phyloP scores from a whole-genome alignment of 2,329 filamentous ascomycete species.

The Talaromyces sp. region DNA sequence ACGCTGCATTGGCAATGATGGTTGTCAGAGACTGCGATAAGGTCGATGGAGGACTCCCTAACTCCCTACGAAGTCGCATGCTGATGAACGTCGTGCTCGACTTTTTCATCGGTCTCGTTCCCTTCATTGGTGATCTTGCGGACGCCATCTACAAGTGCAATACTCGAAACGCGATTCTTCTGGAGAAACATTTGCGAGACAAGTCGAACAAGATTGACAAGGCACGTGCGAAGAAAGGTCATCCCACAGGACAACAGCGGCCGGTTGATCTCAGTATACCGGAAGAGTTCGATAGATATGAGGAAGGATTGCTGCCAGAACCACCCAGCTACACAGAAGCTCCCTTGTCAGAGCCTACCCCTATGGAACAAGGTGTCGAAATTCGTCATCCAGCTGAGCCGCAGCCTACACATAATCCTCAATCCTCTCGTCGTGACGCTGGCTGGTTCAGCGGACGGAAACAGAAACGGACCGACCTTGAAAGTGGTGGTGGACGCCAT shows the following conservation, averaged over 20 bases:
- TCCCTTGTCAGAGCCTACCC: constrained; percentile 4
- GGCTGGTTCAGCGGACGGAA: constrained; percentile 28
- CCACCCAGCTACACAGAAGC: constrained; percentile 17
- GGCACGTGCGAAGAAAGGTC: constrained; percentile 24
- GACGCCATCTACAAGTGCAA: constrained; percentile 47
- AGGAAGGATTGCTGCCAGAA: constrained; percentile 23
- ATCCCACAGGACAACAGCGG: constrained; percentile 15
- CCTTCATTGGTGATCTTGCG: constrained; percentile 46
- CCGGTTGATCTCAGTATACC: constrained; percentile 34
- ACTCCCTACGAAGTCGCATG: constrained; percentile 63
- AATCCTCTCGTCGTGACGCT: constrained; percentile 22
- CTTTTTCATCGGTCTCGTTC: constrained; percentile 47
- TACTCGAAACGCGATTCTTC: constrained; percentile 42
- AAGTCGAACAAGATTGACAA: constrained; percentile 39
- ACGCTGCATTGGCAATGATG: constrained; percentile 67
- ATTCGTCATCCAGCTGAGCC: constrained; percentile 18
- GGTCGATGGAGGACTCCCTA: constrained; percentile 67
- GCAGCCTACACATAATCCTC: constrained; percentile 22
- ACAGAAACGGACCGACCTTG: constrained; percentile 23
- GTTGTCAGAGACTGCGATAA: constrained; percentile 67
- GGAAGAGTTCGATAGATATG: constrained; percentile 35
- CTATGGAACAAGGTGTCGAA: not conserved
- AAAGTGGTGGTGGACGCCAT: constrained; percentile 11
- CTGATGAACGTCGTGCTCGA: constrained; percentile 64
- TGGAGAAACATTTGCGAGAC: constrained; percentile 42